Evolutionary conservation across 2,329 filamentous ascomycete genomes (phyloP), one percentile per base, ranked within the genome.

Genomic region (Ophiocordyceps sinensis): DNA sequence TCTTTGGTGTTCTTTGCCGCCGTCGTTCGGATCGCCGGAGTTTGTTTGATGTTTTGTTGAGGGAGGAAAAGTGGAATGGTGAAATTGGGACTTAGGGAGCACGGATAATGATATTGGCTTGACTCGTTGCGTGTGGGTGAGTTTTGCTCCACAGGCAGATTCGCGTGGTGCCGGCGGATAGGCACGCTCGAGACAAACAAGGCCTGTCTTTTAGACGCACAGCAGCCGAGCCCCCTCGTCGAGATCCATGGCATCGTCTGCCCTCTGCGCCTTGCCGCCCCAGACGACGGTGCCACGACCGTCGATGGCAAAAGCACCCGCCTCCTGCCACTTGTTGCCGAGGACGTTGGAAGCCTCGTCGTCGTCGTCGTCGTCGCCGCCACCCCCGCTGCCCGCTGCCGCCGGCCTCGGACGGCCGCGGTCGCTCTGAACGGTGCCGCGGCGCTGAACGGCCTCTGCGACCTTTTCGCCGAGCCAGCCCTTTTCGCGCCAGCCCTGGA

Each of bases 321-420:
- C 63, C 51, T 71, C 66, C 53, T 73, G 71, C 70, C 71, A 74
- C 57, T 73, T 73, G 48, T 71, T 74, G 2, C 70, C 67, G 62
- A 72, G 64, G 5, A 64, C 61, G 31, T 63, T 70, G 23, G 57
- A 58, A 0, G 63, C 60, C 0, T 61, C 67, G 3, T 59, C 57
- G 6, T 49, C 54, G 4, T 53, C 56, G 6, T 53, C 53, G 1
- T 49, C 53, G 2, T 42, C 43, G 34, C 9, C 28, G 23, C 9
- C 15, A n/a, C n/a, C 30, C 4, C 7, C 15, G 32, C n/a, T 8
- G 7, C 4, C n/a, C 13, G 30, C 12, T 4, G 8, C 3, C 30
- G 30, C 5, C 13, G n/a, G 14, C 32, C 14, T 15, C 14, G n/a
- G 13, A 14, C 12, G 14, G 13, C 34, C 28, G 23, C 28, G 34